Conservation (phyloP, 2,329 filamentous ascomycete genomes). For the Colletotrichum agaves region DNA sequence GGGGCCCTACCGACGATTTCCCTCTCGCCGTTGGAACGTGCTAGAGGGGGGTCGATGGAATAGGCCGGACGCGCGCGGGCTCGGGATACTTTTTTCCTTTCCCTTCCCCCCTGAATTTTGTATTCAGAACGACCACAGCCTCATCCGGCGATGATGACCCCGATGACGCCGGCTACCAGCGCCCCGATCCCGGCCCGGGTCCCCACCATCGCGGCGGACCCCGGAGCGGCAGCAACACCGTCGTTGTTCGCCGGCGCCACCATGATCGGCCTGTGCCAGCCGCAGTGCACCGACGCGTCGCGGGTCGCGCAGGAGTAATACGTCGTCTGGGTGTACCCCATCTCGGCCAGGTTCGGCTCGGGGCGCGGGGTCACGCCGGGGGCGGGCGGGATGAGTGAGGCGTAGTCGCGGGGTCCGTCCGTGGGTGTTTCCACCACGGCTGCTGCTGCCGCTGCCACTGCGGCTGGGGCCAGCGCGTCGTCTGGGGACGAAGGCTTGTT, state of each 20-base stretch:
- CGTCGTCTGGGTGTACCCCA: slow-evolving; percentile 36
- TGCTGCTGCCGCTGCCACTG: background rate
- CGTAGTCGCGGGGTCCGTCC: slow-evolving; percentile 36
- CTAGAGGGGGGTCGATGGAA: background rate
- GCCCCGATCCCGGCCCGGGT: background rate
- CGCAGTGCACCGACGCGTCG: slow-evolving; percentile 34
- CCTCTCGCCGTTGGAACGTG: background rate
- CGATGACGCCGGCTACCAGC: background rate
- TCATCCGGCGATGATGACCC: slow-evolving; percentile 10
- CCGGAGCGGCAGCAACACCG: background rate
- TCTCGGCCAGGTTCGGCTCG: slow-evolving; percentile 36
- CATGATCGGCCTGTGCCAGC: slow-evolving; percentile 37
- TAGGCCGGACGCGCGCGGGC: no score
- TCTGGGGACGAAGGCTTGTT: background rate
- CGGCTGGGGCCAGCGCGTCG: background rate
- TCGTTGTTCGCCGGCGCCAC: slow-evolving; percentile 1
- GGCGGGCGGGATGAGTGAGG: slow-evolving; percentile 35
- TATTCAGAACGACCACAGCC: no score
- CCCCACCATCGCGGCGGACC: background rate
- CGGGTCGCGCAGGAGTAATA: slow-evolving; percentile 37
- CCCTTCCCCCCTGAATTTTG: background rate
- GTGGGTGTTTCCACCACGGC: slow-evolving; percentile 5
- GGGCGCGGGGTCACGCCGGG: slow-evolving; percentile 34
- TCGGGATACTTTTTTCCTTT: background rate
- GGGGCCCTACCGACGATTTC: slow-evolving; percentile 13